A percentile compares a stretch with the other conserved stretches of the same genome.
phyloP scores from a whole-genome alignment of 2,329 filamentous ascomycete species.

The Microdochium nivale region DNA sequence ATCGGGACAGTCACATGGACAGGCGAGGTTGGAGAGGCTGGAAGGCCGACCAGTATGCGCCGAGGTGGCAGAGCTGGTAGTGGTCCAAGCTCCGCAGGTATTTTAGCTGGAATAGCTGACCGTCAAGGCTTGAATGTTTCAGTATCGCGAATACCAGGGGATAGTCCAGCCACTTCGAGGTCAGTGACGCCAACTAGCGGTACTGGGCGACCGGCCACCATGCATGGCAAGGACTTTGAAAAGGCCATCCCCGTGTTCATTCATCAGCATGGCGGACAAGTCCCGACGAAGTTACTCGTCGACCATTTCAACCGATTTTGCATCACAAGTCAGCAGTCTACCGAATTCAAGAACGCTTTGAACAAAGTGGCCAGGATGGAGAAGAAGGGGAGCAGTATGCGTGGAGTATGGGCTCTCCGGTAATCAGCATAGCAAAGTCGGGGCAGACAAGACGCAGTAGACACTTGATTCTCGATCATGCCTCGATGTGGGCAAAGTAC shows the following conservation, averaged over 20 bases:
- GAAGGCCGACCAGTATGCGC: constrained; percentile 52
- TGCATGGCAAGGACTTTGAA: constrained; percentile 54
- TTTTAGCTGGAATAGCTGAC: constrained; percentile 48
- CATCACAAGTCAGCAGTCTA: constrained; percentile 55
- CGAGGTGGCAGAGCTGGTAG: constrained; percentile 32
- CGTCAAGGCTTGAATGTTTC: constrained; percentile 35
- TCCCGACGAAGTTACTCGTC: constrained; percentile 76
- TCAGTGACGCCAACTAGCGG: constrained; percentile 31
- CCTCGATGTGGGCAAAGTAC: too few species aligned
- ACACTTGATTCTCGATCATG: too few species aligned
- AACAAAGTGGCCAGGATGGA: constrained; percentile 68
- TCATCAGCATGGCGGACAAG: constrained; percentile 64
- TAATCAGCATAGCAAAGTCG: constrained; percentile 10
- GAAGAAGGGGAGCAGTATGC: constrained; percentile 41
- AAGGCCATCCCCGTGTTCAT: constrained; percentile 73
- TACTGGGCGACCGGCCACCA: constrained; percentile 11
- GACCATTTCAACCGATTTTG: constrained; percentile 85
- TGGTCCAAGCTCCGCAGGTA: constrained; percentile 43
- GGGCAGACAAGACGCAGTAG: too few species aligned
- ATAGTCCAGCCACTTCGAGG: constrained; percentile 31
- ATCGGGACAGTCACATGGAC: constrained; percentile 93
- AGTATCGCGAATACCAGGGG: constrained; percentile 9
- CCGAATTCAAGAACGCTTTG: constrained; percentile 76
- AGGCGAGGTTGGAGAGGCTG: constrained; percentile 70
- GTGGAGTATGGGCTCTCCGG: constrained; percentile 46